Evolutionary conservation across 805 yeast genomes (phyloP), one percentile per base, ranked within the genome.

Genomic region (Kuraishia capsulata): DNA sequence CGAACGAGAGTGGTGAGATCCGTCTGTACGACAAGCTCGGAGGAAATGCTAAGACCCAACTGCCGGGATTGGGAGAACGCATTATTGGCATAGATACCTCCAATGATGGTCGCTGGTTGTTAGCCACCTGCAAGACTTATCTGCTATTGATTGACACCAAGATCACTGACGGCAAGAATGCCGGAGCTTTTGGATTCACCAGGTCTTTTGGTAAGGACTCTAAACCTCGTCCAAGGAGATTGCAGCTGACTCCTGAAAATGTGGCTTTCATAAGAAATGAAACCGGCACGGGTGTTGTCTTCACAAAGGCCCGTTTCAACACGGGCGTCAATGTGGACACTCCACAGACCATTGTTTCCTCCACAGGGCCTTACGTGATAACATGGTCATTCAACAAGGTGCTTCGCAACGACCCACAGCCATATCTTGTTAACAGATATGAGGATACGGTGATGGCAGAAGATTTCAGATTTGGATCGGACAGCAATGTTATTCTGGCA

Each of bases 41-140:
- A 11, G 67, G 73, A 41, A 73, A 71, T 47, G 95, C 95, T 2
- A 84, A 82, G 62, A 78, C 92, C 2, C 68, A 73, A 19, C 61
- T 88, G 24, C 96, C 96, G 2, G 87, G 92, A 0, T 62, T 87
- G 29, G 96, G 96, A 20, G 94, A 87, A 48, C 64, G 76, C 2
- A 73, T 83, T 37, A 59, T 69, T 30, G 82, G 83, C 18, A 48
- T 84, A 16, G 89, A 83, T 42, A 76, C 74, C 1, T 77, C 94
- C 4, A 73, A 81, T 17, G 89, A 83, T 54, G 96, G 96, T 42
- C 67, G 75, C 47, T 88, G 87, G 81, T 51, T 87, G 31, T 62
- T 88, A 42, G 92, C 88, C 2, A 88, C 96, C 0, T 84, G 90
- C 62, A 67, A 70, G 49, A 73, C 76, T 1, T 84, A 83, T 51